Conservation (phyloP, 2,329 filamentous ascomycete species). For the Botrytis hyacinthi region DNA sequence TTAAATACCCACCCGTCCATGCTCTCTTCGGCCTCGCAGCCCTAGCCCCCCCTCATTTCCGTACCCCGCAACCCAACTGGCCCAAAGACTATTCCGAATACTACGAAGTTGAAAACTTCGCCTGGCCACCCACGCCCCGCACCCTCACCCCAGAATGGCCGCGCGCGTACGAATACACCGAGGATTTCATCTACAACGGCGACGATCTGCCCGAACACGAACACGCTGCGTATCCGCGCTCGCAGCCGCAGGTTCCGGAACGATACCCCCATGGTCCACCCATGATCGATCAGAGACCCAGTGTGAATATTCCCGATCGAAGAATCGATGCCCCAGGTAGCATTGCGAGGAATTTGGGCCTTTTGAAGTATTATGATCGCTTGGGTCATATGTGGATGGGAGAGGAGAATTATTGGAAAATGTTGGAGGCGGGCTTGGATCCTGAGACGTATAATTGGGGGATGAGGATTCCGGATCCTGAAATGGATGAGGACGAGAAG, state of each 20-base stretch:
- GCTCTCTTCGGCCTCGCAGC: background rate
- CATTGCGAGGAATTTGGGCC: background rate
- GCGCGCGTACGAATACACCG: rapidly evolving
- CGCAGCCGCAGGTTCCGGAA: background rate
- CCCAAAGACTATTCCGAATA: background rate
- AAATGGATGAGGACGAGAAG: background rate
- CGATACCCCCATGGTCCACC: background rate
- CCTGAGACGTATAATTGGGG: background rate
- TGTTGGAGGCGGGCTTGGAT: slow-evolving; percentile 18
- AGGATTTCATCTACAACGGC: background rate
- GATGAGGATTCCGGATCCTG: slow-evolving; percentile 9
- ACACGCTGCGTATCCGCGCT: background rate
- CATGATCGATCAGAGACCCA: background rate
- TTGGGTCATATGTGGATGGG: slow-evolving; percentile 17
- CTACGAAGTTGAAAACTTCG: background rate
- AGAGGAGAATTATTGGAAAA: slow-evolving; percentile 10
- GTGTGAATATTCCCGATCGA: background rate
- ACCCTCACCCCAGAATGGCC: background rate
- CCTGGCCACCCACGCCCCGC: background rate
- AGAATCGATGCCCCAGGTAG: background rate
- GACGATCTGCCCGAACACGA: background rate
- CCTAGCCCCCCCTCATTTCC: background rate
- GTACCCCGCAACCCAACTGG: background rate
- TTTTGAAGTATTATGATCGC: slow-evolving; percentile 16
- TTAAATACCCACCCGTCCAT: background rate